Conservation (phyloP, 495 filamentous ascomycete genomes). For the Lentithecium fluviatile region DNA sequence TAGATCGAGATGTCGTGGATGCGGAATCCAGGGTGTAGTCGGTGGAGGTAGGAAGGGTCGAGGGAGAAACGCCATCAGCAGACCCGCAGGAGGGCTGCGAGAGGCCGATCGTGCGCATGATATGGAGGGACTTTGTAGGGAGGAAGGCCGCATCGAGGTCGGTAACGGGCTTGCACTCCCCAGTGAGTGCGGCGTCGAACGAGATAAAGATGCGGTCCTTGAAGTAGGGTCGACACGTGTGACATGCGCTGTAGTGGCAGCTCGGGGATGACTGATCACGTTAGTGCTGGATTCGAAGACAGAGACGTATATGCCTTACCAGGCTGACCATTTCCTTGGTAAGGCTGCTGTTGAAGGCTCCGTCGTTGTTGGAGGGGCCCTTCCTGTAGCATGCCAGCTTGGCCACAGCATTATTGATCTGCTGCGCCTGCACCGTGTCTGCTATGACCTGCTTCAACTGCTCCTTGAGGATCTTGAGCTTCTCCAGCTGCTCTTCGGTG, state of each 20-base stretch:
- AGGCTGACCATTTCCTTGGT: conserved; percentile 1
- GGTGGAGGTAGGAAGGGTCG: neutral
- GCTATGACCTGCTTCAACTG: conserved; percentile 36
- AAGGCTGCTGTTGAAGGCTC: neutral
- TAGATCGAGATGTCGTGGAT: conserved; percentile 6
- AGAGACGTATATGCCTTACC: neutral
- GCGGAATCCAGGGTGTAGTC: conserved; percentile 5
- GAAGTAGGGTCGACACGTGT: conserved; percentile 43
- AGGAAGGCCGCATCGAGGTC: conserved; percentile 30
- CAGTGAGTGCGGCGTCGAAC: conserved; percentile 37
- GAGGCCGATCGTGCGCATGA: conserved; percentile 36
- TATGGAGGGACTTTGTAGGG: conserved; percentile 27
- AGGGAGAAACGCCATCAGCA: neutral
- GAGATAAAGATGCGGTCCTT: conserved; percentile 43
- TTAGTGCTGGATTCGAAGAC: no score
- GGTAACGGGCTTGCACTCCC: conserved; percentile 33
- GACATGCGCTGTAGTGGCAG: conserved; percentile 41
- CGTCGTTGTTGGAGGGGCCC: conserved; percentile 8
- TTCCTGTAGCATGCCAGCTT: neutral
- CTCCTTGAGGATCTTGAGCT: conserved; percentile 44
- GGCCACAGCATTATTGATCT: neutral
- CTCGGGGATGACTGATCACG: no score
- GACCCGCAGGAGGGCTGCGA: neutral
- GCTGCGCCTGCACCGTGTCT: conserved; percentile 5
- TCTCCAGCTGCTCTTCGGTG: conserved; percentile 49